phyloP scores from a whole-genome alignment of 345 rosid genomes.

The Brassica napus region DNA sequence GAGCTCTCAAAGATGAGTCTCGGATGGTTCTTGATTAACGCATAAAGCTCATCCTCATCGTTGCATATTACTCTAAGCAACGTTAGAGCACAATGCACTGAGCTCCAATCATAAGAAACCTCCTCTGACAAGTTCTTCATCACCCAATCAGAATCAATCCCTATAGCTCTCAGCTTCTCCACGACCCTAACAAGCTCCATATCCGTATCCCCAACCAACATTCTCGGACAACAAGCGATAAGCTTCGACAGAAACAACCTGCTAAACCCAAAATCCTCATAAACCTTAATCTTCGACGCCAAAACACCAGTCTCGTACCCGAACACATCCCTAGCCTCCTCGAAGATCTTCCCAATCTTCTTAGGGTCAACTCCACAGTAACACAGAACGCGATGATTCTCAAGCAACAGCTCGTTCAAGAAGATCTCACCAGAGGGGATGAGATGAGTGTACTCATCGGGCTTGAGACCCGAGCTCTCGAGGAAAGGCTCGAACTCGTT shows the following conservation, averaged over 20 bases:
- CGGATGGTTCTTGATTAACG: slow-evolving; percentile 56
- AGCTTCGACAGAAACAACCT: slow-evolving; percentile 45
- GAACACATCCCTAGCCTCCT: slow-evolving; percentile 62
- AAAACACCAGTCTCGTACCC: slow-evolving; percentile 53
- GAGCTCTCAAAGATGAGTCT: slow-evolving; percentile 61
- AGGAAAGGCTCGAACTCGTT: slow-evolving; percentile 92
- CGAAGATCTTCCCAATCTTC: slow-evolving; percentile 61
- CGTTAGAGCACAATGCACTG: slow-evolving; percentile 47
- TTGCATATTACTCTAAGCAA: slow-evolving; percentile 45
- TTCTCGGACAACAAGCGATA: slow-evolving; percentile 52
- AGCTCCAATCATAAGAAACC: slow-evolving; percentile 58
- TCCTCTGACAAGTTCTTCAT: slow-evolving; percentile 49
- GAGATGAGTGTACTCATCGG: slow-evolving; percentile 46
- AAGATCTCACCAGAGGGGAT: slow-evolving; percentile 58
- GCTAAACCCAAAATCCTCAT: slow-evolving; percentile 62
- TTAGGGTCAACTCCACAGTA: slow-evolving; percentile 53
- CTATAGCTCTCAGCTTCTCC: slow-evolving; percentile 50
- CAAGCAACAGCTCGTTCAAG: slow-evolving; percentile 60
- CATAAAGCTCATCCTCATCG: slow-evolving; percentile 45
- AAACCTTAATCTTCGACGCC: slow-evolving; percentile 59
- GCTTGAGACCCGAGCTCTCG: slow-evolving; percentile 74
- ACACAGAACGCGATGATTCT: slow-evolving; percentile 68
- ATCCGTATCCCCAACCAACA: slow-evolving; percentile 57
- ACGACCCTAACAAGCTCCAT: slow-evolving; percentile 49
- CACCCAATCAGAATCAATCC: slow-evolving; percentile 53